These are phyloP conservation scores for baker's yeast (Saccharomyces cerevisiae) DNA, from an alignment of 805 yeast genomes.

Conservation along the genomic window DNA sequence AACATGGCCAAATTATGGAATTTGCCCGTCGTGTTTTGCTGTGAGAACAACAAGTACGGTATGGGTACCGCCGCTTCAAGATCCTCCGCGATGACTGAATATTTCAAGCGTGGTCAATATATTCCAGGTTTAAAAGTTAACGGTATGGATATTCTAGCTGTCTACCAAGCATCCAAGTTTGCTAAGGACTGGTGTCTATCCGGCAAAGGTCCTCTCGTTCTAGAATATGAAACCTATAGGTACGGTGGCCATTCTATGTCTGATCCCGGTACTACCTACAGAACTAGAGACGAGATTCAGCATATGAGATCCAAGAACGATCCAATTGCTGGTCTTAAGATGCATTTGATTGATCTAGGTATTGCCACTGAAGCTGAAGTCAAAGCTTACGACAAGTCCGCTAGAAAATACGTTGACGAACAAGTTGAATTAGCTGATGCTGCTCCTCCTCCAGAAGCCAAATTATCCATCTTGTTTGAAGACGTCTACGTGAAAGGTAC, in stretches of 20 bases:
- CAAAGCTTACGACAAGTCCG: constrained; percentile 90
- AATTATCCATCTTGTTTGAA: constrained; percentile 88
- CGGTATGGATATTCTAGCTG: constrained; percentile 96
- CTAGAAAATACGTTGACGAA: constrained; percentile 90
- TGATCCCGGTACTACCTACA: constrained; percentile 99
- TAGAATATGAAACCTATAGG: constrained; percentile 97
- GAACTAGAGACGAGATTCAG: constrained; percentile 99
- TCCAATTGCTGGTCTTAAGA: constrained; percentile 94
- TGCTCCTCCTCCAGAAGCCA: constrained; percentile 91
- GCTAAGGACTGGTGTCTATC: constrained; percentile 92
- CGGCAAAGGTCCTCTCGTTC: constrained; percentile 92
- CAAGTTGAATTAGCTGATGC: constrained; percentile 91
- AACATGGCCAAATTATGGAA: constrained; percentile 99
- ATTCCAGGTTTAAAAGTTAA: constrained; percentile 97
- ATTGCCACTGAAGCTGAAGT: constrained; percentile 93
- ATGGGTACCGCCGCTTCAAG: constrained; percentile 98
- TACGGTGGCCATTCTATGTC: constrained; percentile 99
- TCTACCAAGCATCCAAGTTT: constrained; percentile 90
- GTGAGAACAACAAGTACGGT: constrained; percentile 99
- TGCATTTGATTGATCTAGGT: constrained; percentile 67
- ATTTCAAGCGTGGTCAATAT: constrained; percentile 98
- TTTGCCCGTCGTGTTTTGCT: constrained; percentile 87
- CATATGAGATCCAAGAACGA: constrained; percentile 98
- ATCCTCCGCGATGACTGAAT: constrained; percentile 93
- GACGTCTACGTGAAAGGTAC: constrained; percentile 94